Percentiles rank a stretch among this genome's conserved stretches.
These are phyloP conservation scores for Pleurotus giganteus DNA, from an alignment of 768 basidiomycete genomes.

Conservation along the genomic window DNA sequence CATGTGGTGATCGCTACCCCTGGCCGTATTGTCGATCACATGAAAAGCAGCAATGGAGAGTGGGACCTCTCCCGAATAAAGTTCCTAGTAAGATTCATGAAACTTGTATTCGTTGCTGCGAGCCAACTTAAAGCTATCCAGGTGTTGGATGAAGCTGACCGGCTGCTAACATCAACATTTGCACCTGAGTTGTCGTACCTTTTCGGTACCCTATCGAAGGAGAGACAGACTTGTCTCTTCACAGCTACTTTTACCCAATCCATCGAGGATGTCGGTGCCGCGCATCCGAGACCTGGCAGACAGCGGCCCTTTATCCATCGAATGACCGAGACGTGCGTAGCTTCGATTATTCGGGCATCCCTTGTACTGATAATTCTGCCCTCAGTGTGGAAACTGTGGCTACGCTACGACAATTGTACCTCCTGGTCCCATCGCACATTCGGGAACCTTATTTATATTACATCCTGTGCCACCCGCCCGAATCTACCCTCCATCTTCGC, in stretches of 20 bases:
- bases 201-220: conserved; percentile 72
- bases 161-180: conserved; percentile 87
- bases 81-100: conserved; percentile 65
- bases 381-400: conserved; percentile 85
- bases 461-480: conserved; percentile 86
- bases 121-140: conserved; percentile 26
- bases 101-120: neutral
- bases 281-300: conserved; percentile 78
- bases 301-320: conserved; percentile 84
- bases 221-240: conserved; percentile 95
- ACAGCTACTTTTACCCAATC: conserved; percentile 92
- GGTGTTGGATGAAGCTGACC: conserved; percentile 97
- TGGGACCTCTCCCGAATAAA: conserved; percentile 86
- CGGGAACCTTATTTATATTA: conserved; percentile 91
- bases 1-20: conserved; percentile 96
- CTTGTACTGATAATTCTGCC: conserved; percentile 9
- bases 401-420: conserved; percentile 82
- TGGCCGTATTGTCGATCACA: conserved; percentile 88
- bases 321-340: conserved; percentile 65
- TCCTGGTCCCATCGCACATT: conserved; percentile 93
- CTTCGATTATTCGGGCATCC: neutral
- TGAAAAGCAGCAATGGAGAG: conserved; percentile 73
- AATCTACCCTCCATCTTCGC: conserved; percentile 66
- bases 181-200: conserved; percentile 78
- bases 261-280: conserved; percentile 74